Evolutionary conservation across 192 early-diverging fungal genomes (phyloP), one percentile per base, ranked within the genome.

Genomic region (Ambispora gerdemannii): DNA sequence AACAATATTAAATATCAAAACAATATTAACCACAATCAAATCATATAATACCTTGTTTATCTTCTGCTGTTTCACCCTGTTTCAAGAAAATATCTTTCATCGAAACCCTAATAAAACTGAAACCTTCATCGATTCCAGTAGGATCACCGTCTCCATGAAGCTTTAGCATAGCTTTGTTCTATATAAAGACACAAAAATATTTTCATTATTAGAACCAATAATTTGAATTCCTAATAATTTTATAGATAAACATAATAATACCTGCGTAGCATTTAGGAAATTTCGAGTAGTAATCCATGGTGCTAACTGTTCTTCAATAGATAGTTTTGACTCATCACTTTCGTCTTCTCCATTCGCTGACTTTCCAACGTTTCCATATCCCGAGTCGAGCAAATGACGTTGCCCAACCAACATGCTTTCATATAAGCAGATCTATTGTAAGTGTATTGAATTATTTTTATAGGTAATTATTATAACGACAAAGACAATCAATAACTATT

Each of bases 61-160:
- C 92, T 64, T 92, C 88, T 11, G 89, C 86, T 31, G 87, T 89
- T 75, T 95, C 94, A 22, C 93, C 92, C 11, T 88, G 84, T 22
- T 92, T 82, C 72, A 96, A 81, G 70, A 98, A 96, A 62, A 96
- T 96, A 67, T 97, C 97, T 79, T 96, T 97, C 95, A 97, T 97
- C 15, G 91, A 92, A 24, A 92, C 92, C 30, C 95, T 88, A 70
- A 99, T 93, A 78, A 96, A 99, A 83, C 95, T 98, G 72, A 99
- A 97, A 8, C 94, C 97, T 72, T 98, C 95, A 52, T 93, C 95
- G 50, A 85, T 78, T 11, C 95, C 97, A 0, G 95, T 95, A 4
- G 97, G 97, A 78, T 99, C 97, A 60, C 95, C 97, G n/a, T 90
- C 90, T 20, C 97, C 97, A 72, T 92, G 91, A 10, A 99, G 84